Conservation (phyloP, 2,329 filamentous ascomycete species). For the Zasmidium cellare region DNA sequence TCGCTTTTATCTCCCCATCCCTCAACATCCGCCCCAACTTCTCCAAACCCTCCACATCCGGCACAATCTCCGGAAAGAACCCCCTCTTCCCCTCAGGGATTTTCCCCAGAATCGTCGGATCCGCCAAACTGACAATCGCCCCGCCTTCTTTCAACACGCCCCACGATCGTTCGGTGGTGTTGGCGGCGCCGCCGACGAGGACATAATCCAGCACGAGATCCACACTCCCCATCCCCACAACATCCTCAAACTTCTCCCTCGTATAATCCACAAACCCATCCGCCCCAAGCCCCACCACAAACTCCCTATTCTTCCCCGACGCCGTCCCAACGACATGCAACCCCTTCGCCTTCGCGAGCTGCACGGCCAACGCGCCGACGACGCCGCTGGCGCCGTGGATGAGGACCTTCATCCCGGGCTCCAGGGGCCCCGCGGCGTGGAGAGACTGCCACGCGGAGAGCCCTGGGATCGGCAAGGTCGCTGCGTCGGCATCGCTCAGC, state of each 20-base stretch:
- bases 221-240: slow-evolving; percentile 1
- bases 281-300: slow-evolving; percentile 6
- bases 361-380: slow-evolving; percentile 32
- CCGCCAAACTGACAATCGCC: slow-evolving; percentile 8
- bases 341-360: slow-evolving; percentile 23
- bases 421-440: slow-evolving; percentile 22
- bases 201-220: slow-evolving; percentile 13
- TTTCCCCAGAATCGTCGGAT: slow-evolving; percentile 5
- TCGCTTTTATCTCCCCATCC: slow-evolving; percentile 7
- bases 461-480: slow-evolving; percentile 7
- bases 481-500: background rate
- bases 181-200: slow-evolving; percentile 5
- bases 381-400: slow-evolving; percentile 34
- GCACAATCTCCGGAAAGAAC: slow-evolving; percentile 1
- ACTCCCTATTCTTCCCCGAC: slow-evolving; percentile 7
- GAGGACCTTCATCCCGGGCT: slow-evolving; percentile 36
- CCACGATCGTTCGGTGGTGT: slow-evolving; percentile 11
- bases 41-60: slow-evolving; percentile 1
- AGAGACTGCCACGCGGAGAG: slow-evolving; percentile 4
- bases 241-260: slow-evolving; percentile 7
- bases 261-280: slow-evolving; percentile 13
- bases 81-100: slow-evolving; percentile 4
- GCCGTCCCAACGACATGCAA: slow-evolving; percentile 12
- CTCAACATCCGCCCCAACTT: slow-evolving; percentile 2
- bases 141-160: slow-evolving; percentile 4